A percentile compares a stretch with the other conserved stretches of the same genome.
These are phyloP conservation scores for Colletotrichum sp. DNA, from an alignment of 2,329 filamentous ascomycete genomes.

Conservation along the genomic window DNA sequence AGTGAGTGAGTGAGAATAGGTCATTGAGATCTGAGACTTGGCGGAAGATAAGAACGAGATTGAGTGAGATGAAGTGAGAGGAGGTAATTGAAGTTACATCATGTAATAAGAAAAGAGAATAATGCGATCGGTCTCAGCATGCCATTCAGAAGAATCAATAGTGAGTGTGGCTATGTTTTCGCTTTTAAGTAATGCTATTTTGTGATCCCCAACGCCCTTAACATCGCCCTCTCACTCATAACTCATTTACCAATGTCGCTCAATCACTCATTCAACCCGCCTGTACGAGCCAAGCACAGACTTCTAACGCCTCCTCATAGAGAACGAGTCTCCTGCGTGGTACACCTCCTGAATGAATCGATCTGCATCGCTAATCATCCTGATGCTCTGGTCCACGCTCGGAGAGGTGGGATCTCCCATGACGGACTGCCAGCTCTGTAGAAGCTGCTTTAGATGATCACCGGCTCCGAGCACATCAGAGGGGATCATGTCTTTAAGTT, in stretches of 20 bases:
- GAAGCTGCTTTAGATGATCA: conserved; percentile 41
- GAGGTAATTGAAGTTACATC: not conserved
- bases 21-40: not conserved
- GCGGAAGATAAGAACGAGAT: not conserved
- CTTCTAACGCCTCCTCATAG: not conserved
- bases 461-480: conserved; percentile 44
- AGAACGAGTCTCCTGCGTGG: conserved; percentile 12
- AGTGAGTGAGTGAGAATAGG: not conserved
- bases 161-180: not conserved
- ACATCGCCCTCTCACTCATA: not conserved
- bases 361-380: conserved; percentile 49
- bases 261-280: not conserved
- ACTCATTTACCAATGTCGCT: not conserved
- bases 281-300: not conserved
- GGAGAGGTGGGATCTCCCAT: conserved; percentile 44
- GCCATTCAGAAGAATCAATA: not conserved
- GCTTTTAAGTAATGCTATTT: not conserved
- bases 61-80: not conserved
- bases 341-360: conserved; percentile 44
- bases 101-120: not conserved
- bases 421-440: conserved; percentile 46
- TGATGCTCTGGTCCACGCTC: conserved; percentile 50
- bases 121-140: not conserved
- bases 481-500: conserved; percentile 40
- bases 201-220: not conserved